phyloP scores from a whole-genome alignment of 768 basidiomycete genomes.

The Rhizopogon sp. region DNA sequence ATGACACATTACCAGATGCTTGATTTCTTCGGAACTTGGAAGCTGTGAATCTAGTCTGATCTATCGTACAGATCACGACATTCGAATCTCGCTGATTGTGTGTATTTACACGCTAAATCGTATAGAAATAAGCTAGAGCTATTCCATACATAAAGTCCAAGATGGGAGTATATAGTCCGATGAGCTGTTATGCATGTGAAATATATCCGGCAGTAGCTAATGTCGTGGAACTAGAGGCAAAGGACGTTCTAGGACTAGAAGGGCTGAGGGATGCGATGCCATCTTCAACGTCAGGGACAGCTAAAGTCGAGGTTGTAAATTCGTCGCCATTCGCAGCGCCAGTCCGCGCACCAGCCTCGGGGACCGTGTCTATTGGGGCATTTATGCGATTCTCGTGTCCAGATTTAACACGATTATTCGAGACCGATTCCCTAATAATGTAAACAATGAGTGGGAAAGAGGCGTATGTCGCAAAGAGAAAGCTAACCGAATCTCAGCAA shows the following conservation, averaged over 20 bases:
- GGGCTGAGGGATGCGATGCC: slow-evolving; percentile 16
- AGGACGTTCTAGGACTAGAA: slow-evolving; percentile 16
- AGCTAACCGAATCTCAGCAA: slow-evolving; percentile 74
- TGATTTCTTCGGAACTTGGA: slow-evolving; percentile 1
- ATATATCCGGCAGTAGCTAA: neutral
- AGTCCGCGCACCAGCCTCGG: slow-evolving; percentile 60
- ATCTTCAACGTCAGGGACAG: slow-evolving; percentile 37
- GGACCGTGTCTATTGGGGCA: slow-evolving; percentile 72
- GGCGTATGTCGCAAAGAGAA: slow-evolving; percentile 1
- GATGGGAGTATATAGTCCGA: neutral
- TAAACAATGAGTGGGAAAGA: slow-evolving; percentile 3
- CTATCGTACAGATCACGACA: neutral
- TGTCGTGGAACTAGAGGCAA: slow-evolving; percentile 14
- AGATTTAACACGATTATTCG: slow-evolving; percentile 82
- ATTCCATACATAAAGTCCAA: neutral
- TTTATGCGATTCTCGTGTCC: slow-evolving; percentile 52
- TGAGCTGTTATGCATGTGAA: neutral
- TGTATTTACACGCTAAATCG: neutral
- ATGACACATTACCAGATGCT: neutral
- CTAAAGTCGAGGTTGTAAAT: slow-evolving; percentile 49
- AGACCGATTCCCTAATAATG: slow-evolving; percentile 53
- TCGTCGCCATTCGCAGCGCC: slow-evolving; percentile 65
- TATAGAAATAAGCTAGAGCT: neutral
- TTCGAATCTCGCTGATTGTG: neutral
- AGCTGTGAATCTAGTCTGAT: neutral